These are phyloP conservation scores for Fonsecaea monophora DNA, from an alignment of 2,329 filamentous ascomycete species.

Conservation along the genomic window DNA sequence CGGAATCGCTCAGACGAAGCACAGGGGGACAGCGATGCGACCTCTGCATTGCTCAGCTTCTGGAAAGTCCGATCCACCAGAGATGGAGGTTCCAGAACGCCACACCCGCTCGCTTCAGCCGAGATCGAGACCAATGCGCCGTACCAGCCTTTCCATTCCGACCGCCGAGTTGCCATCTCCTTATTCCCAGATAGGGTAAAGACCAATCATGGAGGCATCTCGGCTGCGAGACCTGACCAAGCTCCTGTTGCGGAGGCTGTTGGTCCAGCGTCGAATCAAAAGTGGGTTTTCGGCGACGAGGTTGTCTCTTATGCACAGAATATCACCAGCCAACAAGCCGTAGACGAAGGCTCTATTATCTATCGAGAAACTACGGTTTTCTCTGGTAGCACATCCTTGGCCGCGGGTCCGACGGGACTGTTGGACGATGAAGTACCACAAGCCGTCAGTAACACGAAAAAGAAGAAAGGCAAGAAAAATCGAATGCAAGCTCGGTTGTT, in stretches of 20 bases:
- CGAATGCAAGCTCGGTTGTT: conserved; percentile 14
- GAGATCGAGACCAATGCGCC: conserved; percentile 96
- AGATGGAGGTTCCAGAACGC: conserved; percentile 47
- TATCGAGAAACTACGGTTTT: conserved; percentile 35
- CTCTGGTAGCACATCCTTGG: conserved; percentile 1
- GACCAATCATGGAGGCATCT: conserved; percentile 4
- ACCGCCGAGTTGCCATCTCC: conserved; percentile 79
- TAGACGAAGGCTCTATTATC: conserved; percentile 30
- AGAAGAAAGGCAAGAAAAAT: conserved; percentile 61
- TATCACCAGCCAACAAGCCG: conserved; percentile 7
- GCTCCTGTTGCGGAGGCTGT: not conserved
- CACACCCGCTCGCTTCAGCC: conserved; percentile 71
- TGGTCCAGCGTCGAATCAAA: conserved; percentile 25
- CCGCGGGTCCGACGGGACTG: conserved; percentile 56
- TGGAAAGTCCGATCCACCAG: conserved; percentile 56
- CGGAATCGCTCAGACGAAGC: conserved; percentile 17
- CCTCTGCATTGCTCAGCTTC: conserved; percentile 41
- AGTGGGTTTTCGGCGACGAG: conserved; percentile 63
- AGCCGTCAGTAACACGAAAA: conserved; percentile 75
- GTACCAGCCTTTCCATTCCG: conserved; percentile 95
- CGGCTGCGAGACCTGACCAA: conserved; percentile 1
- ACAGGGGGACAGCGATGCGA: conserved; percentile 11
- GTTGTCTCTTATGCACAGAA: conserved; percentile 47
- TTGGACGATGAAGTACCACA: conserved; percentile 28
- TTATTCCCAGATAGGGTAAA: conserved; percentile 58